Percentiles rank a stretch among this genome's conserved stretches.
Evolutionary conservation across 495 filamentous ascomycete genomes (phyloP).

Genomic region (Staphylotrichum longicolle): DNA sequence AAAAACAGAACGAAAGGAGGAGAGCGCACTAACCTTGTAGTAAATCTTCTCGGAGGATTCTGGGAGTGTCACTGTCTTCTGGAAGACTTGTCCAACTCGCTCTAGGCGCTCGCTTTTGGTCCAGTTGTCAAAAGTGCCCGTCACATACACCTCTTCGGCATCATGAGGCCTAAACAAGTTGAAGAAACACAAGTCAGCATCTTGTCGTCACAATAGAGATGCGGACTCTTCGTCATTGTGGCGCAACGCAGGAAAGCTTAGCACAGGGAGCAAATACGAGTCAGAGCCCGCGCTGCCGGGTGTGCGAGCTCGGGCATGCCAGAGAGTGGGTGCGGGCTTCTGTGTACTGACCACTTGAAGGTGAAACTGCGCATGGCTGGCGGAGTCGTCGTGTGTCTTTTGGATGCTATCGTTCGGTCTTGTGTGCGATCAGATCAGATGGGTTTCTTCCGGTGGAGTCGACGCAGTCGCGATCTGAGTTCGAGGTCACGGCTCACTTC

Average conservation of each 20-base stretch:
- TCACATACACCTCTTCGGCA: constrained; percentile 87
- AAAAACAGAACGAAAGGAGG: constrained; percentile 18
- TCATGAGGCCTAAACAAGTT: constrained; percentile 59
- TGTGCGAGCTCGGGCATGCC: not conserved
- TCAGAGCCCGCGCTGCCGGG: not conserved
- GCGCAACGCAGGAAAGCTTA: constrained; percentile 17
- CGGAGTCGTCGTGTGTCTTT: not conserved
- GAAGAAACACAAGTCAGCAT: constrained; percentile 22
- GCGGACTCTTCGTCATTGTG: constrained; percentile 22
- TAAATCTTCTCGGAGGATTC: constrained; percentile 61
- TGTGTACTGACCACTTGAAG: constrained; percentile 53
- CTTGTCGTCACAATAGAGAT: constrained; percentile 7
- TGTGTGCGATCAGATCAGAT: not conserved
- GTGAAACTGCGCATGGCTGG: constrained; percentile 49
- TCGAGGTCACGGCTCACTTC: not conserved
- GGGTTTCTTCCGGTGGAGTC: not conserved
- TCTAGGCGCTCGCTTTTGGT: constrained; percentile 76
- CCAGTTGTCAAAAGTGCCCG: constrained; percentile 96
- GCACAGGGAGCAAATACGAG: not conserved
- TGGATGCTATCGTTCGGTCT: not conserved
- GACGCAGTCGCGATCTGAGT: constrained; percentile 1
- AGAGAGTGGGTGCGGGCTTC: not conserved
- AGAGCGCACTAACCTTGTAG: constrained; percentile 70
- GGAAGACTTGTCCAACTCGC: constrained; percentile 64
- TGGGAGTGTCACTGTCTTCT: constrained; percentile 74